Percentiles rank a stretch among this genome's conserved stretches.
Conservation (phyloP, 306 rosid species). For the Acacia melanoxylon region DNA sequence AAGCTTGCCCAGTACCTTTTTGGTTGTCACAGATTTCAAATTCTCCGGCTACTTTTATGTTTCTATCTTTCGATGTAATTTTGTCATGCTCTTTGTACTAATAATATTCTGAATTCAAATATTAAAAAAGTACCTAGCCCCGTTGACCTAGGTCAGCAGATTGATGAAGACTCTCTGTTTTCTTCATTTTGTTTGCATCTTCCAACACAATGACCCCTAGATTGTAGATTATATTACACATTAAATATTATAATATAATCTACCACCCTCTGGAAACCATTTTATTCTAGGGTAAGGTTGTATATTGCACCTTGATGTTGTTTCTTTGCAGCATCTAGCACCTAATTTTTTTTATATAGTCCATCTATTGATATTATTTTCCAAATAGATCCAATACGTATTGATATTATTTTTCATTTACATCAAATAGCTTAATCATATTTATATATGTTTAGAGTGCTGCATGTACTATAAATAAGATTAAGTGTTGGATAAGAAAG, state of each 20-base stretch:
- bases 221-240: not conserved
- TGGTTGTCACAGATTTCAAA: conserved; percentile 13
- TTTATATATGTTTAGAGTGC: too few relatives aligned
- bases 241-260: not conserved
- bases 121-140: not conserved
- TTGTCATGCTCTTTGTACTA: conserved; percentile 16
- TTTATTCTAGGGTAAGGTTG: not conserved
- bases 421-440: too few relatives aligned
- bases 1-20: conserved; percentile 9
- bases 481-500: too few relatives aligned
- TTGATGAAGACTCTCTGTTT: conserved; percentile 52
- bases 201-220: conserved; percentile 40
- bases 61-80: not conserved
- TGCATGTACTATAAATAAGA: too few relatives aligned
- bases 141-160: conserved; percentile 46
- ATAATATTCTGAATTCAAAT: not conserved
- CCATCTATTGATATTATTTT: too few relatives aligned
- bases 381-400: too few relatives aligned
- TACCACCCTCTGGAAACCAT: conserved; percentile 6
- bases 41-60: conserved; percentile 16
- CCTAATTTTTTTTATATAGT: too few relatives aligned
- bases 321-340: too few relatives aligned
- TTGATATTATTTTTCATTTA: too few relatives aligned
- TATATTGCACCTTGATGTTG: too few relatives aligned
- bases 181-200: conserved; percentile 38